Evolutionary conservation across 2,329 filamentous ascomycete species (phyloP), one percentile per base, ranked within the genome.

Genomic region (Botrytis elliptica): DNA sequence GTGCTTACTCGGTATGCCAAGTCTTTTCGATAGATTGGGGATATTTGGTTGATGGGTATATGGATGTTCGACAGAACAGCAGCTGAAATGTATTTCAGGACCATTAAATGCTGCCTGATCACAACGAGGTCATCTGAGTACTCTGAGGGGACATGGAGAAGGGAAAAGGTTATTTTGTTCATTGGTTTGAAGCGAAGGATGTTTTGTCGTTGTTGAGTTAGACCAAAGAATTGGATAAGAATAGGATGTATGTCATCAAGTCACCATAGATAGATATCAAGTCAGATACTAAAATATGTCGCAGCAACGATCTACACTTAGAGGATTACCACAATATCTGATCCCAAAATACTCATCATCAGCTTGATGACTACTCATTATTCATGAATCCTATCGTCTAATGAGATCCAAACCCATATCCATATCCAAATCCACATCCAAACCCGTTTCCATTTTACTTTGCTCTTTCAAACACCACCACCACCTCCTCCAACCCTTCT

Each of bases 31-130:
- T 38, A 38, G 20, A 49, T 49, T 65, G 20, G 29, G 36, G n/a
- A 49, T 66, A 44, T 20, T 38, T 66, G 22, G 36, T 40, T 16
- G 33, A 46, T 66, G 12, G 44, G 14, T 55, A 55, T n/a, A 55
- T 55, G 52, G 22, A 44, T 33, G 40, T 44, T 66, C 40, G 44
- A 66, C 33, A 52, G 20, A 66, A 52, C 22, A 66, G 38, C 62
- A 64, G 65, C 65, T 67, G 65, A 67, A 67, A 67, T 16, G 36
- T 40, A 40, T 40, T 67, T 67, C 46, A 49, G 65, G 14, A 40
- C 40, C 46, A n/a, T n/a, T 55, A 14, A 67, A 67, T 52, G 46
- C 44, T 67, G 46, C 65, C 65, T 67, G 46, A 67, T 55, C 33
- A 55, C 5, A 55, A 25, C 25, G 16, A 55, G 65, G 65, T 40